Evolutionary conservation across 805 yeast species (phyloP), one percentile per base, ranked within the genome.

Genomic region (Candida golubevii): DNA sequence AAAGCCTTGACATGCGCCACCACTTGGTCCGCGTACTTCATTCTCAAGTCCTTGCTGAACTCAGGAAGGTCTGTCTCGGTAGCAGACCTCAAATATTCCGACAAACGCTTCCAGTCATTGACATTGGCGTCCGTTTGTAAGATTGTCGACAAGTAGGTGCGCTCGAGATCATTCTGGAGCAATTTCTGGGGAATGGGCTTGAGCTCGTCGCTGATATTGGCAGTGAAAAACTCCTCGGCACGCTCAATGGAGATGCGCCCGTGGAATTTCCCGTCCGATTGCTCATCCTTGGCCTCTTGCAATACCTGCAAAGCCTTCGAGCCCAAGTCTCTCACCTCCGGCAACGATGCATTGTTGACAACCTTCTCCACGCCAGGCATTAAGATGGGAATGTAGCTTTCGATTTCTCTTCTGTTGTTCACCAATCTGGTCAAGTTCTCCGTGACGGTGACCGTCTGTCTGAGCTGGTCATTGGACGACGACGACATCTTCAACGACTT

Each of bases 381-480:
- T 55, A 91, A 76, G 55, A 79, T 74, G 35, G 98, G 97, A 54
- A 93, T 85, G 61, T 79, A 91, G 31, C 80, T 74, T 65, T 86
- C 95, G 61, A 93, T 89, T 69, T 91, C 98, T 57, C 87, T 77
- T 59, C 88, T 86, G 72, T 91, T 88, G 72, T 90, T 91, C 39
- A 91, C 98, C 64, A 91, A 77, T 68, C 98, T 82, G 27, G 98
- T 91, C 72, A 91, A 77, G 71, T 91, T 91, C 70, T 91, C 99
- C 37, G 93, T 85, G 48, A 91, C 97, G 49, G 89, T 88, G 53
- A 91, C 97, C 7, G 98, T 87, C 71, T 90, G 97, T 72, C 99
- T 87, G 57, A 93, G 78, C 66, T 91, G 95, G 63, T 91, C 98
- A 70, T 93, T 97, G 14, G 97, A 85, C 4, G 95, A 84, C 1